Conservation (phyloP, 1,139 yeast species). For the Geotrichum aggregatum region DNA sequence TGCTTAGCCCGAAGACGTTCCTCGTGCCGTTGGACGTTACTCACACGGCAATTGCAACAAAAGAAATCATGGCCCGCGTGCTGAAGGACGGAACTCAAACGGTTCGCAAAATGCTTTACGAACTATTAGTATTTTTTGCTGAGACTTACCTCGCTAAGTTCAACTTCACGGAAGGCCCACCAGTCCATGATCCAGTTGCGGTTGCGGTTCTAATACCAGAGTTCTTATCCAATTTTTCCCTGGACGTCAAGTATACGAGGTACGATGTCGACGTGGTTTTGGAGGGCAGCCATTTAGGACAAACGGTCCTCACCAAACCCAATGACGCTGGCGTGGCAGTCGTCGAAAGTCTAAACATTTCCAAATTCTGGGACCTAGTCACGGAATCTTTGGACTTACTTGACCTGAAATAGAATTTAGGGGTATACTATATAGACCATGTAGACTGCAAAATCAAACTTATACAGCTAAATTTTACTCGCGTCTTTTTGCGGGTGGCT, state of each 20-base stretch:
- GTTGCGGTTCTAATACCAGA: conserved; percentile 55
- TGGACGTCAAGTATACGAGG: conserved; percentile 31
- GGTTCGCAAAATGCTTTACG: conserved; percentile 52
- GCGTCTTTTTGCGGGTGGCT: too few species aligned
- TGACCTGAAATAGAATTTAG: conserved; percentile 23
- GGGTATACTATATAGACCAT: too few species aligned
- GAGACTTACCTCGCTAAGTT: conserved; percentile 45
- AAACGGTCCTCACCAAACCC: conserved; percentile 30
- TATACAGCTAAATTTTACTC: too few species aligned
- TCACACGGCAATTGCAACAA: conserved; percentile 60
- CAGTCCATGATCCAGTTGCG: conserved; percentile 80
- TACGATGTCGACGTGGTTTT: conserved; percentile 40
- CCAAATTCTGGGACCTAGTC: conserved; percentile 53
- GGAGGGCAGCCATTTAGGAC: conserved; percentile 36
- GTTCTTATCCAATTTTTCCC: conserved; percentile 36
- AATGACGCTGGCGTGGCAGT: conserved; percentile 45
- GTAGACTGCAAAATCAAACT: too few species aligned
- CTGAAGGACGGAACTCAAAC: conserved; percentile 6
- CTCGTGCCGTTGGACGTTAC: conserved; percentile 69
- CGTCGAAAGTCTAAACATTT: conserved; percentile 45
- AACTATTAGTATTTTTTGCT: conserved; percentile 55
- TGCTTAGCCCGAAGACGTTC: conserved; percentile 48
- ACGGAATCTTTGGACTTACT: conserved; percentile 41
- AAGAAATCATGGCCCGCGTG: conserved; percentile 38
- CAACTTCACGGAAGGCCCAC: conserved; percentile 55